Conservation (phyloP, 176 grass and related monocot genomes). For the Tillandsia leiboldiana region DNA sequence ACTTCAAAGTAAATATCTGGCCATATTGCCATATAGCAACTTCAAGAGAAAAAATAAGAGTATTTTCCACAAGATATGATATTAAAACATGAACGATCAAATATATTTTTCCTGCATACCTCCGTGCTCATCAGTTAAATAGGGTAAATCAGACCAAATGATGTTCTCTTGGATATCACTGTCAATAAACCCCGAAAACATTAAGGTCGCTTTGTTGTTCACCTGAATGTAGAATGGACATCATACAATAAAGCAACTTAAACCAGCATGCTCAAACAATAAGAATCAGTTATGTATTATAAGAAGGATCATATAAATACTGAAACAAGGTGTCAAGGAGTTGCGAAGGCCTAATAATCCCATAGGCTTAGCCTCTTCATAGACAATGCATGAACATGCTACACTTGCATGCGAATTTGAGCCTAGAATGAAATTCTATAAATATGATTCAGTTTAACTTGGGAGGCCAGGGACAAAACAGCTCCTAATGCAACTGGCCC, state of each 20-base stretch:
- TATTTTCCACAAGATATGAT: slow-evolving; percentile 9
- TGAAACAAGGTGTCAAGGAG: background rate
- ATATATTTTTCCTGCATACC: slow-evolving; percentile 23
- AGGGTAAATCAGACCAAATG: slow-evolving; percentile 57
- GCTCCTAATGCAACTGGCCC: no score
- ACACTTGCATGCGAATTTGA: background rate
- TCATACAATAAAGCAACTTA: background rate
- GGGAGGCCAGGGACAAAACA: no score
- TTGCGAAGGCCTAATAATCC: no score
- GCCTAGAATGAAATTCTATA: no score
- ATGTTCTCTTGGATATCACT: slow-evolving; percentile 51
- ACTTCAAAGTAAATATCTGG: slow-evolving; percentile 99
- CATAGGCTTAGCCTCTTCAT: background rate
- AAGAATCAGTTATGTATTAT: background rate
- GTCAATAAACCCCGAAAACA: slow-evolving; percentile 46
- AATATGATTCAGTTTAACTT: no score
- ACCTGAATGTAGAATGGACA: slow-evolving; percentile 36
- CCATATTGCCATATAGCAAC: slow-evolving; percentile 26
- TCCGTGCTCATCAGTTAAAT: slow-evolving; percentile 89
- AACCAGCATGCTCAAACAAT: background rate
- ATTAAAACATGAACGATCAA: slow-evolving; percentile 7
- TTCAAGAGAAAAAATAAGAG: slow-evolving; percentile 23
- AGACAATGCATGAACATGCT: background rate
- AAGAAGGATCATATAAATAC: background rate
- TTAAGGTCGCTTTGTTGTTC: slow-evolving; percentile 64